A percentile compares a stretch with the other conserved stretches of the same genome.
These are phyloP conservation scores for Backusella sp. DNA, from an alignment of 192 early-diverging fungal genomes.

Conservation along the genomic window DNA sequence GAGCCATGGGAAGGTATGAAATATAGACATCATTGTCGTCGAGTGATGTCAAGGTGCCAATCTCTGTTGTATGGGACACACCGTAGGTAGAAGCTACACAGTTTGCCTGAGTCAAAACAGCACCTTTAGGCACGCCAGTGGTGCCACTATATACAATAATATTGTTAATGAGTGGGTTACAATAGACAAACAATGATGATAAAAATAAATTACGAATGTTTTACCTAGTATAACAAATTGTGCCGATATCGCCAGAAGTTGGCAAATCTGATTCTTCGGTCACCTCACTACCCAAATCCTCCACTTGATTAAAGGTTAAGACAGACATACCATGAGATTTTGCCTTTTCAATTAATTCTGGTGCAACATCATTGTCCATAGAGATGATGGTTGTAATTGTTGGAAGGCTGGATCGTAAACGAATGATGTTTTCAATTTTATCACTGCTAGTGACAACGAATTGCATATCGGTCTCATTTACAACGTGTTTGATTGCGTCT, in stretches of 20 bases:
- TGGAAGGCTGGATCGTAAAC: slow-evolving; percentile 37
- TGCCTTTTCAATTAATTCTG: slow-evolving; percentile 27
- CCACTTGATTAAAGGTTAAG: slow-evolving; percentile 56
- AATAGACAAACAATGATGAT: background rate
- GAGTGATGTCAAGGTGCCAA: slow-evolving; percentile 21
- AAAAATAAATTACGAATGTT: background rate
- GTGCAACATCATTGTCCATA: slow-evolving; percentile 51
- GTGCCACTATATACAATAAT: slow-evolving; percentile 50
- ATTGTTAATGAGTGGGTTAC: background rate
- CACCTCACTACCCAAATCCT: slow-evolving; percentile 55
- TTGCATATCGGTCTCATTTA: slow-evolving; percentile 76
- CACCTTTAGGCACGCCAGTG: slow-evolving; percentile 81
- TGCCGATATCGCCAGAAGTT: slow-evolving; percentile 65
- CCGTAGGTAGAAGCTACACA: slow-evolving; percentile 48
- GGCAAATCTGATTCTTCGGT: slow-evolving; percentile 50
- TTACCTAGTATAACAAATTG: slow-evolving; percentile 79
- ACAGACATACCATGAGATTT: slow-evolving; percentile 33
- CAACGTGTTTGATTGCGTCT: slow-evolving; percentile 70
- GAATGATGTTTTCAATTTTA: slow-evolving; percentile 54
- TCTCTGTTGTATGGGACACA: slow-evolving; percentile 18
- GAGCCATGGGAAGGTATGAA: slow-evolving; percentile 90
- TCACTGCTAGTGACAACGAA: slow-evolving; percentile 61
- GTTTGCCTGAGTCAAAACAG: slow-evolving; percentile 82
- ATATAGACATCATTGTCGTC: slow-evolving; percentile 55
- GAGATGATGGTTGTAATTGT: slow-evolving; percentile 49